Evolutionary conservation across 2,329 filamentous ascomycete genomes (phyloP).

Genomic region (Alternaria hordeiaustralica): DNA sequence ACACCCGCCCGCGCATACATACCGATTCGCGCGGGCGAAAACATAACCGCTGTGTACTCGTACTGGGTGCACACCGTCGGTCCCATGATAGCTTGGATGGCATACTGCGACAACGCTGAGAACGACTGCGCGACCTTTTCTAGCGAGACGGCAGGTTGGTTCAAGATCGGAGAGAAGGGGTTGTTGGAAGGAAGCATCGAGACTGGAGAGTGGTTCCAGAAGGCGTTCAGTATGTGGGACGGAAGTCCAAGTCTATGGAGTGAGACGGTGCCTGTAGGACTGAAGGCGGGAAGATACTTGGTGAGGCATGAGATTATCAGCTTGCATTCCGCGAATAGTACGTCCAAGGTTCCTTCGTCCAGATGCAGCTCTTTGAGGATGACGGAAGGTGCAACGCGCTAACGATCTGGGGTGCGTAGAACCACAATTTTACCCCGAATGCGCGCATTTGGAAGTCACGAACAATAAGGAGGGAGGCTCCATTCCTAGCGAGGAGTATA

Average conservation of each 20-base stretch:
- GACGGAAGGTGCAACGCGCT: neutral
- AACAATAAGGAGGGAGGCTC: slow-evolving; percentile 21
- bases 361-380: neutral
- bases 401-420: neutral
- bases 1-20: slow-evolving; percentile 31
- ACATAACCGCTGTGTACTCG: slow-evolving; percentile 37
- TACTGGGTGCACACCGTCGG: slow-evolving; percentile 42
- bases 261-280: slow-evolving; percentile 26
- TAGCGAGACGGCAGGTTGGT: slow-evolving; percentile 26
- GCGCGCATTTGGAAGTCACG: slow-evolving; percentile 36
- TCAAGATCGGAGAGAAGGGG: slow-evolving; percentile 38
- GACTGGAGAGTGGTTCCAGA: slow-evolving; percentile 36
- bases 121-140: slow-evolving; percentile 30
- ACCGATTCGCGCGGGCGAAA: slow-evolving; percentile 33
- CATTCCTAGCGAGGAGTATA: slow-evolving; percentile 19
- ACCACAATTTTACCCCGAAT: slow-evolving; percentile 41
- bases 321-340: slow-evolving; percentile 34
- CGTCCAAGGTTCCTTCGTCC: neutral
- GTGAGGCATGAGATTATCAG: slow-evolving; percentile 39
- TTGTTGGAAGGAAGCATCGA: slow-evolving; percentile 28
- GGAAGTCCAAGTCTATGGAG: slow-evolving; percentile 34
- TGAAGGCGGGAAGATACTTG: slow-evolving; percentile 35
- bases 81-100: slow-evolving; percentile 40
- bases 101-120: slow-evolving; percentile 24
- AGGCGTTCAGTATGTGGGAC: slow-evolving; percentile 33